Evolutionary conservation across 2,329 filamentous ascomycete genomes (phyloP), one percentile per base, ranked within the genome.

Genomic region (Alternaria sp.): DNA sequence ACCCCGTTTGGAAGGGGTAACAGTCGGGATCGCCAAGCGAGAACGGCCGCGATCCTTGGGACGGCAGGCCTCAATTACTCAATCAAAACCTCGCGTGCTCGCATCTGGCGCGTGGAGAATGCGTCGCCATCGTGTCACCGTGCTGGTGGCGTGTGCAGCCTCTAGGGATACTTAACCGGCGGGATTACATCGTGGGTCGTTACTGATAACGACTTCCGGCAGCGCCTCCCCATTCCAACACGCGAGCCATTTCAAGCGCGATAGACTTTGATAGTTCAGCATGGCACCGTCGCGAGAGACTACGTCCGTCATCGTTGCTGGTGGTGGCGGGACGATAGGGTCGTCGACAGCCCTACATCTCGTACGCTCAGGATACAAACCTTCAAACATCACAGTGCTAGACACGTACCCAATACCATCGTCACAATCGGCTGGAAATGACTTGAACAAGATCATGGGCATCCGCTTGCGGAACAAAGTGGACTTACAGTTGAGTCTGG

Each of bases 241-340:
- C 21, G 18, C 44, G 41, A 50, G 12, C 20, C 44, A 41, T 45
- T 23, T 21, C 46, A 15, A 41, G 10, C 28, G 20, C n/a, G 23
- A 44, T 7, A 44, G 12, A 10, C 6, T 12, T 28, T 20, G 7
- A 51, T 43, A 21, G 6, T 33, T 53, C 28, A 57, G 21, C 7
- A 76, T 76, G 74, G 56, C 53, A 10, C 30, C 55, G 23, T 69
- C 66, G 46, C 66, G 72, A 44, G 59, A 58, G n/a, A 68, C 61
- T 23, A 70, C 68, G 2, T 76, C 66, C 10, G 66, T 77, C 21
- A 74, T 86, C 47, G 75, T 84, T 18, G 78, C 85, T 26, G 81
- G 84, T n/a, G 85, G 85, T 28, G 84, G 82, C 21, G 85, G 85
- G 10, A 85, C 84, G 0, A 86, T 85, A 75, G 85, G 85, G 12